Conservation (phyloP, 139 green algal genomes). For the Chlamydomonas schloesseri region DNA sequence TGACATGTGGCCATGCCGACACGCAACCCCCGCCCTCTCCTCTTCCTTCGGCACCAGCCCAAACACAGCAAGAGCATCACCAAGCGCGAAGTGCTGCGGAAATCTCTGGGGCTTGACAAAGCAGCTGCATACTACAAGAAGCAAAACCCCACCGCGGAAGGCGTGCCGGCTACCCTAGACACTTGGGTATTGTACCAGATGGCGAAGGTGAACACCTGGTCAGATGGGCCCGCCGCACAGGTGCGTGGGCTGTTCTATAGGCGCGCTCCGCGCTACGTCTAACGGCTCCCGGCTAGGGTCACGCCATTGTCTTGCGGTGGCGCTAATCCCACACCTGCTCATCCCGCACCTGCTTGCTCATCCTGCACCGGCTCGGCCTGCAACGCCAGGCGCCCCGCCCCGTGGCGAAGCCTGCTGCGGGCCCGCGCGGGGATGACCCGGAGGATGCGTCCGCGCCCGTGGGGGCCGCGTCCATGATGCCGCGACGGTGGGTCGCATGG, state of each 20-base stretch:
- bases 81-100: conserved; percentile 31
- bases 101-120: conserved; percentile 21
- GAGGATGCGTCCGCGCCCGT: conserved; percentile 5
- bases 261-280: too few species aligned
- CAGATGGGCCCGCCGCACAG: neutral
- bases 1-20: too few species aligned
- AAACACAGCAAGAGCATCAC: conserved; percentile 30
- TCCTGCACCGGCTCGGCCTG: too few species aligned
- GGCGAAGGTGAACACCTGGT: neutral
- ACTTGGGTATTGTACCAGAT: conserved; percentile 33
- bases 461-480: neutral
- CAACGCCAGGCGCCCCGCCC: conserved; percentile 1
- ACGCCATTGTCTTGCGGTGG: too few species aligned
- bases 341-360: too few species aligned
- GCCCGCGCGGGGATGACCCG: neutral
- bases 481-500: neutral
- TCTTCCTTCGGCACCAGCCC: neutral
- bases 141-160: conserved; percentile 8
- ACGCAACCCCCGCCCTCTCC: too few species aligned
- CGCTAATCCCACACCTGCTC: too few species aligned
- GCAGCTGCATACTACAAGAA: conserved; percentile 24
- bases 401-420: neutral
- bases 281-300: too few species aligned
- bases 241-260: too few species aligned
- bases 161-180: conserved; percentile 19